Evolutionary conservation across 169 alveolate genomes (phyloP).

Genomic region (Babesia ovata): DNA sequence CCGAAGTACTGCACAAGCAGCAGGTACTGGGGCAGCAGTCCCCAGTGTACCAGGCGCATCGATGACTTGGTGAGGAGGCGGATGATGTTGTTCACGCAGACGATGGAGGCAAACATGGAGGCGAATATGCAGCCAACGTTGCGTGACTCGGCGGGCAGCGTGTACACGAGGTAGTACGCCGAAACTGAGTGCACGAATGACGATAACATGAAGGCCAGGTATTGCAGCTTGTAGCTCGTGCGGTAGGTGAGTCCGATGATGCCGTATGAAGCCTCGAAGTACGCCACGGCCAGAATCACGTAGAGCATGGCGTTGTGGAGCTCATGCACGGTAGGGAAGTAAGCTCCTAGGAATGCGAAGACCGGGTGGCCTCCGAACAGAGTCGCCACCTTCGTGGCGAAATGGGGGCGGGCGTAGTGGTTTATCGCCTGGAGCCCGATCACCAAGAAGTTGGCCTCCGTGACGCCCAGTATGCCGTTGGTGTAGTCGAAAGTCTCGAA

Average conservation of each 20-base stretch:
- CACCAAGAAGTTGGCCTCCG: constrained; percentile 45
- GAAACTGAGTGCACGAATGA: constrained; percentile 17
- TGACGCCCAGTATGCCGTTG: constrained; percentile 56
- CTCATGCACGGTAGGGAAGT: neutral
- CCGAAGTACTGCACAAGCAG: constrained; percentile 23
- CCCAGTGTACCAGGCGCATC: constrained; percentile 23
- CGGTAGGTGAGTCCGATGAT: neutral
- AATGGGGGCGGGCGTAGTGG: neutral
- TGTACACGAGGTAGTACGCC: constrained; percentile 26
- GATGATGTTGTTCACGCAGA: constrained; percentile 38
- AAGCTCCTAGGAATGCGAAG: neutral
- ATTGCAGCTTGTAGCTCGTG: neutral
- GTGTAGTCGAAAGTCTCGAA: constrained; percentile 39
- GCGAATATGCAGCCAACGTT: constrained; percentile 41
- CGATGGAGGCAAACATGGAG: constrained; percentile 47
- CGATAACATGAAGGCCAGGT: neutral
- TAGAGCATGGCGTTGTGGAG: neutral
- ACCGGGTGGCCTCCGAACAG: constrained; percentile 1
- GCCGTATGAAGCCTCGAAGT: constrained; percentile 6
- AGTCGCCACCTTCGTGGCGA: neutral
- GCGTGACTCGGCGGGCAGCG: constrained; percentile 23
- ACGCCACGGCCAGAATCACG: constrained; percentile 4
- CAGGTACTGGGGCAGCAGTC: constrained; percentile 40
- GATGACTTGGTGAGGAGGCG: constrained; percentile 15
- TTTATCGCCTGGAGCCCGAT: constrained; percentile 6